These are phyloP conservation scores for Hyphopichia burtonii DNA, from an alignment of 1,139 yeast genomes.

Conservation along the genomic window DNA sequence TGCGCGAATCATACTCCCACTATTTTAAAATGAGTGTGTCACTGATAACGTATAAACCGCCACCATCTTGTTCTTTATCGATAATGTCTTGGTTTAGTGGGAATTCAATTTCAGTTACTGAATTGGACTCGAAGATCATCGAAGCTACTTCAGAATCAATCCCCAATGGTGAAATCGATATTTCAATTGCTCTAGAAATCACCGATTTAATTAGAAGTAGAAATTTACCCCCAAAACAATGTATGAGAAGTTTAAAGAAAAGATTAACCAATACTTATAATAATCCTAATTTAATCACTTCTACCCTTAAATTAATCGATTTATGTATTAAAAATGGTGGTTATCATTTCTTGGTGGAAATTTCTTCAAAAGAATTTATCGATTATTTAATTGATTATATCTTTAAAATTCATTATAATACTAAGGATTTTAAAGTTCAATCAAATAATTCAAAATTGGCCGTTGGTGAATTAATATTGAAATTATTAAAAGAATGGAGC, in stretches of 20 bases:
- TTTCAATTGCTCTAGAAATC: slow-evolving; percentile 76
- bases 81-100: slow-evolving; percentile 66
- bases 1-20: no score
- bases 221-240: slow-evolving; percentile 76
- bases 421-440: slow-evolving; percentile 25
- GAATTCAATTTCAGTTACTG: slow-evolving; percentile 41
- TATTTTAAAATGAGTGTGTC: neutral
- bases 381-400: slow-evolving; percentile 60
- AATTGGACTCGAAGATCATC: slow-evolving; percentile 63
- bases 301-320: slow-evolving; percentile 76
- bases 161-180: slow-evolving; percentile 89
- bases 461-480: slow-evolving; percentile 61
- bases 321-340: slow-evolving; percentile 95
- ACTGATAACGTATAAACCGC: neutral
- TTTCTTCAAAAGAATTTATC: slow-evolving; percentile 83
- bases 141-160: slow-evolving; percentile 86
- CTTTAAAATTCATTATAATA: slow-evolving; percentile 38
- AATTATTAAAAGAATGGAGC: slow-evolving; percentile 75
- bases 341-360: slow-evolving; percentile 72
- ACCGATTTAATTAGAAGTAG: slow-evolving; percentile 87
- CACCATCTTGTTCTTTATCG: no score
- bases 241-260: slow-evolving; percentile 80
- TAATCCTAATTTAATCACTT: slow-evolving; percentile 75
- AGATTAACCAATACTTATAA: slow-evolving; percentile 59
- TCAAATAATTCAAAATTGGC: slow-evolving; percentile 47